phyloP scores from a whole-genome alignment of 1,284 basidiomycete genomes.

The Ustilago sp. region DNA sequence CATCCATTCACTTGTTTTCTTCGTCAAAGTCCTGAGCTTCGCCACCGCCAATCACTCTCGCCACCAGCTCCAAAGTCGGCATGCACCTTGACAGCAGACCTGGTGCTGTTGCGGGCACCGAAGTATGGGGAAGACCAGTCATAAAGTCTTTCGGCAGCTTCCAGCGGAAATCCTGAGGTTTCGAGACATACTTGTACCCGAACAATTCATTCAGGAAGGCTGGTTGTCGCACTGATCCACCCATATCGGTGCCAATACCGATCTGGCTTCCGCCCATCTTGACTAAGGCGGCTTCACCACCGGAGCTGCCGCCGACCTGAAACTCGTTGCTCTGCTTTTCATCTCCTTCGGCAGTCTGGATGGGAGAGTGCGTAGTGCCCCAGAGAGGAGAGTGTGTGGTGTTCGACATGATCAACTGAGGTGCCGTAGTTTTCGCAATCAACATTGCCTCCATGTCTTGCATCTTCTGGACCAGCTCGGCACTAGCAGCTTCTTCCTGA shows the following conservation, averaged over 20 bases:
- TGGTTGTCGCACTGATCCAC: constrained; percentile 58
- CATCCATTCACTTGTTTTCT: background rate
- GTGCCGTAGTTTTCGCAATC: constrained; percentile 55
- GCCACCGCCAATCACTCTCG: background rate
- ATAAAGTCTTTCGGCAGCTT: constrained; percentile 30
- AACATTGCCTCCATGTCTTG: constrained; percentile 39
- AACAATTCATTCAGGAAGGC: constrained; percentile 36
- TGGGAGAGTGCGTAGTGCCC: constrained; percentile 19
- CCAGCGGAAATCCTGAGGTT: constrained; percentile 16
- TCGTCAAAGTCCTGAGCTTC: constrained; percentile 7
- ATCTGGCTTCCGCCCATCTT: constrained; percentile 41
- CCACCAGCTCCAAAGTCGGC: constrained; percentile 7
- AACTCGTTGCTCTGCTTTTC: constrained; percentile 22
- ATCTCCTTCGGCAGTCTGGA: background rate
- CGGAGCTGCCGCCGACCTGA: constrained; percentile 54
- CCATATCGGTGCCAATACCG: constrained; percentile 57
- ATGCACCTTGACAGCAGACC: constrained; percentile 24
- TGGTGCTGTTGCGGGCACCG: constrained; percentile 34
- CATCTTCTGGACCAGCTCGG: constrained; percentile 18
- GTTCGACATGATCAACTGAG: constrained; percentile 54
- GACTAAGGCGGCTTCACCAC: constrained; percentile 55
- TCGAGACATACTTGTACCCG: constrained; percentile 32
- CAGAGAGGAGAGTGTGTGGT: constrained; percentile 42
- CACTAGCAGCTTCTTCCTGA: background rate
- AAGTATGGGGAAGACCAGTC: constrained; percentile 45